Evolutionary conservation across 306 rosid species (phyloP).

Genomic region (Lupinus albus): DNA sequence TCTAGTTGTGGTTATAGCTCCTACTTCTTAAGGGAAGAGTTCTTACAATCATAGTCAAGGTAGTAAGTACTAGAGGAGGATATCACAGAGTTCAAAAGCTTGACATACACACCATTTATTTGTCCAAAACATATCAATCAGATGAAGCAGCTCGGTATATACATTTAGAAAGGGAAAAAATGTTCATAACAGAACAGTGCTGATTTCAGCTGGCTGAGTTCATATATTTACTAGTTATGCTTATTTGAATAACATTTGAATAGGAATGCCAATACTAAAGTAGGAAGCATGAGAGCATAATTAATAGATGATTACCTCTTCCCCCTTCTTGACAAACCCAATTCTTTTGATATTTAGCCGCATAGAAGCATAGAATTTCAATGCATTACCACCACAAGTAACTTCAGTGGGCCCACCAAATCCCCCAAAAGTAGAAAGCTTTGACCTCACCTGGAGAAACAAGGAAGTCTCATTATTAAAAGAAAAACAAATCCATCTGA

Average conservation of each 20-base stretch:
- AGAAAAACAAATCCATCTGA: background rate
- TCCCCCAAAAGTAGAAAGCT: slow-evolving; percentile 87
- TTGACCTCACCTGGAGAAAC: slow-evolving; percentile 69
- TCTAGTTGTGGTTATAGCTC: slow-evolving; percentile 2
- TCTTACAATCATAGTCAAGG: background rate
- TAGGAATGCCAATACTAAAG: slow-evolving; percentile 24
- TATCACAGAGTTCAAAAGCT: slow-evolving; percentile 25
- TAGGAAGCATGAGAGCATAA: slow-evolving; percentile 15
- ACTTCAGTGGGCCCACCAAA: slow-evolving; percentile 85
- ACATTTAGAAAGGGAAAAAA: slow-evolving; percentile 19
- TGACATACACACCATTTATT: slow-evolving; percentile 4
- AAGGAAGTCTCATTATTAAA: slow-evolving; percentile 27
- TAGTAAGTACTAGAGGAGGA: background rate
- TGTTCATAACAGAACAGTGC: slow-evolving; percentile 8
- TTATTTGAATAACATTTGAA: slow-evolving; percentile 14
- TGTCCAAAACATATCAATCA: slow-evolving; percentile 18
- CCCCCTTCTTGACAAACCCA: slow-evolving; percentile 81
- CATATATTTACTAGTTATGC: slow-evolving; percentile 1
- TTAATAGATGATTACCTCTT: slow-evolving; percentile 60
- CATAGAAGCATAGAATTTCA: slow-evolving; percentile 90
- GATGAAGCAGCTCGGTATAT: slow-evolving; percentile 10
- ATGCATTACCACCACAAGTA: slow-evolving; percentile 93
- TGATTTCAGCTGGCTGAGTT: slow-evolving; percentile 27
- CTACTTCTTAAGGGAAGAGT: background rate
- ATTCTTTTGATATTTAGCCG: slow-evolving; percentile 73